phyloP scores from a whole-genome alignment of 139 green algal genomes.

The Chlorella ohadii region DNA sequence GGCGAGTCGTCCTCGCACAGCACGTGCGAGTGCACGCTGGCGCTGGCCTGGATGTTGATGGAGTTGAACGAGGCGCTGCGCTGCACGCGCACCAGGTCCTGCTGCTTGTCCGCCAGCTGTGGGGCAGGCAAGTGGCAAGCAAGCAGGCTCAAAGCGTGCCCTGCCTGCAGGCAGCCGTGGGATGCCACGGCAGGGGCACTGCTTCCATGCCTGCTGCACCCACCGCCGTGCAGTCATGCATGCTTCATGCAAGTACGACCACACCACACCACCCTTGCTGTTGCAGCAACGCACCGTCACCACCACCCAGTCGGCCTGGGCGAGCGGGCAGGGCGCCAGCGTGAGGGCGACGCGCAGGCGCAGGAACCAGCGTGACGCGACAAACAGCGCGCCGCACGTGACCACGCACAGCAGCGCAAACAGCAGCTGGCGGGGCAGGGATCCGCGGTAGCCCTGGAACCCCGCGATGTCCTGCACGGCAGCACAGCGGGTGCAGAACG shows the following conservation, averaged over 20 bases:
- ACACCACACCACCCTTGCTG: too few species aligned
- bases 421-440: conserved; percentile 20
- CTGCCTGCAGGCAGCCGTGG: too few species aligned
- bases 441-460: conserved; percentile 31
- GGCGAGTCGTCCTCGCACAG: conserved; percentile 24
- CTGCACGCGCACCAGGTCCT: conserved; percentile 35
- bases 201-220: too few species aligned
- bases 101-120: conserved; percentile 27
- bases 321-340: conserved; percentile 25
- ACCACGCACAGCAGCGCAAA: conserved; percentile 22
- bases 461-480: conserved; percentile 27
- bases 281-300: conserved; percentile 40
- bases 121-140: too few species aligned
- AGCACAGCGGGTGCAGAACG: too few species aligned
- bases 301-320: conserved; percentile 33
- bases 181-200: too few species aligned
- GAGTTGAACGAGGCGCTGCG: conserved; percentile 29
- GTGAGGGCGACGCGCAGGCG: conserved; percentile 7
- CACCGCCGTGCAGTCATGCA: too few species aligned
- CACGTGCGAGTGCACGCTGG: neutral
- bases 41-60: conserved; percentile 46
- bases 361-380: conserved; percentile 31
- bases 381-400: conserved; percentile 22
- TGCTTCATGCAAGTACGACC: too few species aligned
- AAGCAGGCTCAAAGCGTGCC: too few species aligned